Evolutionary conservation across 495 filamentous ascomycete genomes (phyloP).

Genomic region (Aspergillus ellipticus): DNA sequence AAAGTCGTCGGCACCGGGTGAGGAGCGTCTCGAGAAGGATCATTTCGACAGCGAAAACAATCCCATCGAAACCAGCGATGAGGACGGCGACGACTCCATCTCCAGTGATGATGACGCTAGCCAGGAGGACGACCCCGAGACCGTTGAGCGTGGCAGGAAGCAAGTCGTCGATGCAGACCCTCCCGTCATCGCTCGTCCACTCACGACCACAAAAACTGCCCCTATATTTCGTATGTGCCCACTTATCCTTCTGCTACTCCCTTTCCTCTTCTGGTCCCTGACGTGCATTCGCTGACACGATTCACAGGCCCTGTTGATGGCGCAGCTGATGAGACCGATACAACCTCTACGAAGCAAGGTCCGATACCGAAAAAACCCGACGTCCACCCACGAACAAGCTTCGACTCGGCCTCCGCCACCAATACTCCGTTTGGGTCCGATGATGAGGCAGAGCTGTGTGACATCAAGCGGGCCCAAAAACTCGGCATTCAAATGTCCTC

Average conservation of each 20-base stretch:
- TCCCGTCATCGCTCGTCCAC: conserved; percentile 8
- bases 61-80: conserved; percentile 50
- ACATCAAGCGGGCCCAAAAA: conserved; percentile 81
- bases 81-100: conserved; percentile 41
- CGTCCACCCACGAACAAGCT: conserved; percentile 79
- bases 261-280: neutral
- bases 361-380: conserved; percentile 51
- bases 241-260: neutral
- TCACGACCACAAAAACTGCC: conserved; percentile 18
- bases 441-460: conserved; percentile 75
- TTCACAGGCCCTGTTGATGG: neutral
- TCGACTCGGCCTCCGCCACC: conserved; percentile 65
- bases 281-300: neutral
- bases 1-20: conserved; percentile 26
- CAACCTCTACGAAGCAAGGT: conserved; percentile 18
- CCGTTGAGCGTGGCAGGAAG: conserved; percentile 25
- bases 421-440: conserved; percentile 84
- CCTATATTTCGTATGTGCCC: conserved; percentile 9
- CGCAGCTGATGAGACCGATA: conserved; percentile 6
- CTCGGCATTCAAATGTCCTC: conserved; percentile 75
- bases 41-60: conserved; percentile 58
- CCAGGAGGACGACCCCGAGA: conserved; percentile 29
- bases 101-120: conserved; percentile 47
- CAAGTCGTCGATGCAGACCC: conserved; percentile 22
- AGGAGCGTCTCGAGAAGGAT: conserved; percentile 69